Evolutionary conservation across 306 rosid genomes (phyloP).

Genomic region (Pyrus communis): DNA sequence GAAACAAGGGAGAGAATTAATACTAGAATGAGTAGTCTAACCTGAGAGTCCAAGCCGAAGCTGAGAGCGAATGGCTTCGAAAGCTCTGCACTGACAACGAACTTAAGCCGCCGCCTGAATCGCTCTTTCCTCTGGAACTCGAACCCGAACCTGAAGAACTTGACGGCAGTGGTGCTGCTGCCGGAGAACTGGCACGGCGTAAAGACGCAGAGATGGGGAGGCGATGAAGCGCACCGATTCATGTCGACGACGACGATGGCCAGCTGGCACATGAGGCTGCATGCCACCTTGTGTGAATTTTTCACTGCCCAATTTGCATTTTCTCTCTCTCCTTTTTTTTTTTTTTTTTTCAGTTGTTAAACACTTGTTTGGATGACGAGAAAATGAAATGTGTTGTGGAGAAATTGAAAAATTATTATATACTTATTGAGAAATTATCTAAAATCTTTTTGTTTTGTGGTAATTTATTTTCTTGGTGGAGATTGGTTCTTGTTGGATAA

Average conservation of each 20-base stretch:
- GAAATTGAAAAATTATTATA: not conserved
- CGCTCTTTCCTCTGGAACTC: slow-evolving; percentile 35
- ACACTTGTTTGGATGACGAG: slow-evolving; percentile 18
- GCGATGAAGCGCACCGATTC: slow-evolving; percentile 27
- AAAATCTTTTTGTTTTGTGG: not conserved
- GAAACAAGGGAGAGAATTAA: not conserved
- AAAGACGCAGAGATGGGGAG: slow-evolving; percentile 26
- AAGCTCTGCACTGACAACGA: slow-evolving; percentile 57
- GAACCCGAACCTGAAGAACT: slow-evolving; percentile 26
- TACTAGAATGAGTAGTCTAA: slow-evolving; percentile 6
- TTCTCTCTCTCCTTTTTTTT: too few relatives aligned
- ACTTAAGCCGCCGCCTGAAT: slow-evolving; percentile 41
- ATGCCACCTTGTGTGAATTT: slow-evolving; percentile 36
- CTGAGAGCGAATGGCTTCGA: slow-evolving; percentile 41
- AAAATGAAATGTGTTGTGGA: slow-evolving; percentile 4
- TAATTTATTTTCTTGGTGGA: not conserved
- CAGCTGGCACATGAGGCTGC: slow-evolving; percentile 51
- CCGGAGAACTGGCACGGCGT: slow-evolving; percentile 29
- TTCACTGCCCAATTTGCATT: too few relatives aligned
- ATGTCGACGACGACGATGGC: slow-evolving; percentile 40
- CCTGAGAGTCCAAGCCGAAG: slow-evolving; percentile 67
- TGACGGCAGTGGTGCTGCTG: slow-evolving; percentile 14
- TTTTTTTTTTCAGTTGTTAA: not conserved
- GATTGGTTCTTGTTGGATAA: not conserved
- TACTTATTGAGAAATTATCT: not conserved